Percentiles rank a stretch among this genome's conserved stretches.
Conservation (phyloP, 1,139 yeast genomes). For the Sugiyamaella sp. region DNA sequence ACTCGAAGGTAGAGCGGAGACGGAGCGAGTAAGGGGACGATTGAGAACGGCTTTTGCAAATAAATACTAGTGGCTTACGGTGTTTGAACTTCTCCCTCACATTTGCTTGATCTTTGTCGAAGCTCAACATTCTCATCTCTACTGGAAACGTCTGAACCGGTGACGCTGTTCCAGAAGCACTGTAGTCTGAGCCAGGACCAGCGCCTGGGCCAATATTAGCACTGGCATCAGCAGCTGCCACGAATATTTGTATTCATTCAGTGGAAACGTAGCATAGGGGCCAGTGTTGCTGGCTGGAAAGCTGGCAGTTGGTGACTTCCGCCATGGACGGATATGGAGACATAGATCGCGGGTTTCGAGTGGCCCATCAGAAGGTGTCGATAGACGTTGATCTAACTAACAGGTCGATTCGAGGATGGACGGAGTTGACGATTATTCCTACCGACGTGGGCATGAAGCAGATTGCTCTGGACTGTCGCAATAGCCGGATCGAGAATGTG, state of each 20-base stretch:
- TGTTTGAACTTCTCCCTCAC: too few relatives aligned
- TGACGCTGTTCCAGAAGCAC: too few relatives aligned
- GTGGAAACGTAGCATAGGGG: not conserved
- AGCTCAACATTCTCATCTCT: too few relatives aligned
- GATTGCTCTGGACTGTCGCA: constrained; percentile 79
- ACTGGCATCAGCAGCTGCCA: not conserved
- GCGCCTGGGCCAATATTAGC: too few relatives aligned
- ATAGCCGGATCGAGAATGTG: constrained; percentile 65
- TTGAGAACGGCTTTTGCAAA: too few relatives aligned
- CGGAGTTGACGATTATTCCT: constrained; percentile 83
- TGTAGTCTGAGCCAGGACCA: too few relatives aligned
- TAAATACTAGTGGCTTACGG: too few relatives aligned
- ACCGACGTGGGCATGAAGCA: constrained; percentile 58
- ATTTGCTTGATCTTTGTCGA: too few relatives aligned
- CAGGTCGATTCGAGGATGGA: constrained; percentile 63
- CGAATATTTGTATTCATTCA: not conserved
- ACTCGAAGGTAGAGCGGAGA: too few relatives aligned
- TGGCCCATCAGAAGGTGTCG: constrained; percentile 70
- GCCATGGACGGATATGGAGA: constrained; percentile 15
- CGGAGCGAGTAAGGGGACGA: too few relatives aligned
- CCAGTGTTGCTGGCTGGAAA: not conserved
- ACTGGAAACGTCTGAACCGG: too few relatives aligned
- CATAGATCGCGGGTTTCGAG: constrained; percentile 24
- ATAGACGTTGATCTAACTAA: constrained; percentile 66
- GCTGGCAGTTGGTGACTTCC: not conserved